phyloP scores from a whole-genome alignment of 2,329 filamentous ascomycete species.

The Stagonosporopsis tanaceti region DNA sequence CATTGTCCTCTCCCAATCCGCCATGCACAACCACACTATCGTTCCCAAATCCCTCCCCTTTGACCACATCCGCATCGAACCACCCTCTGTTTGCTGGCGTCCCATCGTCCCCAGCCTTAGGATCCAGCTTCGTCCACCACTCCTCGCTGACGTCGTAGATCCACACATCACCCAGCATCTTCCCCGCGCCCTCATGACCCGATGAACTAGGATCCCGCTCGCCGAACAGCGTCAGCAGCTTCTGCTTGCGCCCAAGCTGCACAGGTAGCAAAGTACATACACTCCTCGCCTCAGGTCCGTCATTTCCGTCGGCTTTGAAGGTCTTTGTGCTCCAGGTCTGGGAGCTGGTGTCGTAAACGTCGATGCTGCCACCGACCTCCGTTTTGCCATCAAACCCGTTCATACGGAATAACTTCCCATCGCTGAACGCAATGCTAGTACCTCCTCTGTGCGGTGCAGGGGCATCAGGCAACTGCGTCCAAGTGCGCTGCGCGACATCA shows the following conservation, averaged over 20 bases:
- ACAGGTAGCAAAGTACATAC: constrained; percentile 58
- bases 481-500: constrained; percentile 68
- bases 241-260: constrained; percentile 43
- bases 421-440: constrained; percentile 69
- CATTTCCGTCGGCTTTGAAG: constrained; percentile 54
- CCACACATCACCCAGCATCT: constrained; percentile 64
- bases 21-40: constrained; percentile 58
- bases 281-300: constrained; percentile 59
- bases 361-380: constrained; percentile 75
- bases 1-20: constrained; percentile 61
- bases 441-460: constrained; percentile 73
- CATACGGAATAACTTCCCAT: constrained; percentile 76
- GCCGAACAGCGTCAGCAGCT: constrained; percentile 62
- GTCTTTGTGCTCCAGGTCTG: constrained; percentile 53
- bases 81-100: constrained; percentile 58
- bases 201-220: constrained; percentile 62
- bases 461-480: constrained; percentile 73
- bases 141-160: constrained; percentile 50
- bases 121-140: constrained; percentile 46
- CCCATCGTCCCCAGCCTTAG: constrained; percentile 27
- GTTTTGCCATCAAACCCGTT: constrained; percentile 77
- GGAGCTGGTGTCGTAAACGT: constrained; percentile 60
- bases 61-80: constrained; percentile 61
- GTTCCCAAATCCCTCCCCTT: constrained; percentile 30
- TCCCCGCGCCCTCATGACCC: constrained; percentile 64